These are phyloP conservation scores for Pseudotulostoma volvatum DNA, from an alignment of 495 filamentous ascomycete species.

Conservation along the genomic window DNA sequence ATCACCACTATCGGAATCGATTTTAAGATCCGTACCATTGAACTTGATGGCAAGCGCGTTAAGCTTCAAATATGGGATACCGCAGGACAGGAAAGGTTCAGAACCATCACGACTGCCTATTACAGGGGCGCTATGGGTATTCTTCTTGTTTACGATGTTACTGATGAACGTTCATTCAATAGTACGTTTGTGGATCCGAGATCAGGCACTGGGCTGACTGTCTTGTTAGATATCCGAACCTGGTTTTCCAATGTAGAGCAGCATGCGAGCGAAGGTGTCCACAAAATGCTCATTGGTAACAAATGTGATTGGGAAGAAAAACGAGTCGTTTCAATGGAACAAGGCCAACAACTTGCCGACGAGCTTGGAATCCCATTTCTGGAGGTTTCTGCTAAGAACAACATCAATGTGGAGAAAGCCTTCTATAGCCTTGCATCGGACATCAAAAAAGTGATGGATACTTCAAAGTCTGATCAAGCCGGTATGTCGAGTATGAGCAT, in stretches of 20 bases:
- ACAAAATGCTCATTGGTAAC: conserved; percentile 99
- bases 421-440: conserved; percentile 91
- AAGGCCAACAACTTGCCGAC: conserved; percentile 82
- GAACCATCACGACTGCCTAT: conserved; percentile 97
- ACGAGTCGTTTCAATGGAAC: conserved; percentile 79
- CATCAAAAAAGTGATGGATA: conserved; percentile 79
- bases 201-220: too few relatives aligned
- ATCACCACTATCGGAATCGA: conserved; percentile 99
- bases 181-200: conserved; percentile 51
- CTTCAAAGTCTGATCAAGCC: conserved; percentile 59
- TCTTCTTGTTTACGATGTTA: conserved; percentile 94
- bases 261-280: conserved; percentile 96
- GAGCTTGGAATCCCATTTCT: conserved; percentile 97
- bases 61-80: conserved; percentile 99
- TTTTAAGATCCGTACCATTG: conserved; percentile 98
- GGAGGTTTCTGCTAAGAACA: conserved; percentile 94
- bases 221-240: conserved; percentile 78
- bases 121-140: conserved; percentile 98
- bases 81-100: conserved; percentile 91
- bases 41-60: conserved; percentile 92
- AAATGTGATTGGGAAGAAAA: conserved; percentile 99
- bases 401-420: conserved; percentile 98
- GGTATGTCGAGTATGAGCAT: conserved; percentile 52
- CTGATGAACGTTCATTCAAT: conserved; percentile 91
- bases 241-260: conserved; percentile 99